Evolutionary conservation across 2,329 filamentous ascomycete species (phyloP), one percentile per base, ranked within the genome.

Genomic region (Berkeleyomyces rouxiae): DNA sequence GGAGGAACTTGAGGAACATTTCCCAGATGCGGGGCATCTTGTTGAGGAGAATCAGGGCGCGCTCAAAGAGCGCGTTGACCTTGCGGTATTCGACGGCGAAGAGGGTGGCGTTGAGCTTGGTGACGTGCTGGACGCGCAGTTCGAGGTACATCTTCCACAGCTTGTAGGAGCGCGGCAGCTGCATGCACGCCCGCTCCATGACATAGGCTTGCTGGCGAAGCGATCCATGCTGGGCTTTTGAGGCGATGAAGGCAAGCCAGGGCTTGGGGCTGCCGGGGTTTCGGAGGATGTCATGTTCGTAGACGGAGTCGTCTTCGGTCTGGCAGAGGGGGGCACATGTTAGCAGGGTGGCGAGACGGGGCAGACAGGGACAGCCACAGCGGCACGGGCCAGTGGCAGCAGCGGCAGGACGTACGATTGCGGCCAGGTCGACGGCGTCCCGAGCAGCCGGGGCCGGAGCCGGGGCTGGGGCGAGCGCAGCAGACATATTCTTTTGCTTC

Each of bases 1-100:
- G 83, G 64, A 99, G 78, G 71, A 99, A 97, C 58, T 82, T 82
- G 66, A 99, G 83, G 72, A 96, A 99, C 84, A 97, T 89, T 72
- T 96, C 91, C 95, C 93, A 99, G 71, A 99, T 93, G 67, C 84
- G 83, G 33, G 95, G 93, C 93, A 99, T 99, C 76, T 99, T 99
- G 76, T 99, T 96, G 66, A 99, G 81, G 47, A 99, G 79, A 64
- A 96, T 88, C 60, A 99, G 77, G 3, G 93, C 91, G 68, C 89
- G 83, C 75, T 99, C 93, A 72, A 96, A 99, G 47, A 97, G 82
- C 61, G 88, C 81, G 72, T 99, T 99, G 72, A 97, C 90, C 74
- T 97, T 99, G 70, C 85, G 82, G 74, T 87, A 97, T 70, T 99
- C 91, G 64, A 82, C 76, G 61, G 83, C 83, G 72, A 88, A 90